A percentile compares a stretch with the other conserved stretches of the same genome.
phyloP scores from a whole-genome alignment of 495 filamentous ascomycete species.

The Penicillium tannophilum region DNA sequence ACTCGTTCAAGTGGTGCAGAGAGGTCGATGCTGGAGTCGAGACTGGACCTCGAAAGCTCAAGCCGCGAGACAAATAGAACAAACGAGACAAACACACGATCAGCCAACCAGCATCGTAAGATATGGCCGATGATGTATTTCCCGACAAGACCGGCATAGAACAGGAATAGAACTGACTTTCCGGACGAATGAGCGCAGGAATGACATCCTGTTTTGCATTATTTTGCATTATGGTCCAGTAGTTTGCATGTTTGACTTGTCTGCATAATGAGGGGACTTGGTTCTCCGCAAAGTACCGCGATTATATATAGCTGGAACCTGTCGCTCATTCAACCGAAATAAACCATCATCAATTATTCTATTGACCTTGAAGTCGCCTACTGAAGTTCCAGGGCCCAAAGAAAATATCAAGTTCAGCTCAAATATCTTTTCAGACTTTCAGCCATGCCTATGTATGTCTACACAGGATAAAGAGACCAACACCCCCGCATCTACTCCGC shows the following conservation, averaged over 20 bases:
- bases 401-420: no score
- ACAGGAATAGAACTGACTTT: constrained; percentile 2
- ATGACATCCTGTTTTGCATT: background rate
- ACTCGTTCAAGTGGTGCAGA: background rate
- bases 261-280: background rate
- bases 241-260: constrained; percentile 4
- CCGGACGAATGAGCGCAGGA: constrained; percentile 8
- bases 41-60: constrained; percentile 8
- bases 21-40: background rate
- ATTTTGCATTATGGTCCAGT: background rate
- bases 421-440: no score
- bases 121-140: constrained; percentile 26
- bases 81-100: constrained; percentile 39
- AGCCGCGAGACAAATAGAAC: constrained; percentile 36
- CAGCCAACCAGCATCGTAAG: constrained; percentile 23
- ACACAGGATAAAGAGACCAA: background rate
- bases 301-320: background rate
- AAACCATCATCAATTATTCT: background rate
- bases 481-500: background rate
- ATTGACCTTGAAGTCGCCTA: background rate
- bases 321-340: background rate
- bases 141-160: constrained; percentile 4
- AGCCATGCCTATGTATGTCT: constrained; percentile 32
- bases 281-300: background rate
- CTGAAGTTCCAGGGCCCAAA: no score